A percentile compares a stretch with the other conserved stretches of the same genome.
Conservation (phyloP, 345 rosid genomes). For the Laguncularia racemosa region DNA sequence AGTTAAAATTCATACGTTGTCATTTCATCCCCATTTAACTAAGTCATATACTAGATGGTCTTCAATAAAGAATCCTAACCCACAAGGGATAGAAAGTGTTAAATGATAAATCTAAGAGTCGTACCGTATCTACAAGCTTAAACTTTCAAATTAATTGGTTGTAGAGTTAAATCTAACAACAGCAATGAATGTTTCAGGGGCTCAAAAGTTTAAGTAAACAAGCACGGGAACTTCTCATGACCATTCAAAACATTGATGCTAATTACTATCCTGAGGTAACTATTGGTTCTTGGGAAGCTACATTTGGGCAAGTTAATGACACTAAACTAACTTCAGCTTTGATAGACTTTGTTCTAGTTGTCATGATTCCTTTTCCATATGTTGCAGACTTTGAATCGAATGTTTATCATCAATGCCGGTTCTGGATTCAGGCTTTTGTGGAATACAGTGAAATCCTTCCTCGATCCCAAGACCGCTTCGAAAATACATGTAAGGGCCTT, state of each 20-base stretch:
- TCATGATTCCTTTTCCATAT: conserved; percentile 2
- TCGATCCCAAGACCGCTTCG: conserved; percentile 82
- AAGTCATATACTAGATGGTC: too few species aligned
- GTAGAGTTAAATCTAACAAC: too few species aligned
- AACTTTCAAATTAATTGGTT: too few species aligned
- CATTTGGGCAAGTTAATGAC: too few species aligned
- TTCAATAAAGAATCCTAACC: too few species aligned
- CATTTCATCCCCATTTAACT: too few species aligned
- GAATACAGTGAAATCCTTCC: conserved; percentile 69
- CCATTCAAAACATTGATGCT: conserved; percentile 71
- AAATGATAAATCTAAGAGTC: too few species aligned
- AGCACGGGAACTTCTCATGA: conserved; percentile 70
- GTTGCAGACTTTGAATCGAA: conserved; percentile 70
- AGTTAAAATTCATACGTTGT: too few species aligned
- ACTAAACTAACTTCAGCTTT: background rate
- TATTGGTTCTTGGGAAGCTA: background rate
- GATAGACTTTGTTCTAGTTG: conserved; percentile 3
- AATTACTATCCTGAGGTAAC: conserved; percentile 89
- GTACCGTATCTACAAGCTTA: too few species aligned
- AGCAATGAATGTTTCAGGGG: conserved; percentile 41
- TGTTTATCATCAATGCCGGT: conserved; percentile 97
- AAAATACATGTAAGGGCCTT: conserved; percentile 63
- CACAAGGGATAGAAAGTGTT: too few species aligned
- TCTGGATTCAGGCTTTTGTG: conserved; percentile 86
- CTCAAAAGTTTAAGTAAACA: conserved; percentile 73